These are phyloP conservation scores for Fusarium chlamydosporum DNA, from an alignment of 2,329 filamentous ascomycete genomes.

Conservation along the genomic window DNA sequence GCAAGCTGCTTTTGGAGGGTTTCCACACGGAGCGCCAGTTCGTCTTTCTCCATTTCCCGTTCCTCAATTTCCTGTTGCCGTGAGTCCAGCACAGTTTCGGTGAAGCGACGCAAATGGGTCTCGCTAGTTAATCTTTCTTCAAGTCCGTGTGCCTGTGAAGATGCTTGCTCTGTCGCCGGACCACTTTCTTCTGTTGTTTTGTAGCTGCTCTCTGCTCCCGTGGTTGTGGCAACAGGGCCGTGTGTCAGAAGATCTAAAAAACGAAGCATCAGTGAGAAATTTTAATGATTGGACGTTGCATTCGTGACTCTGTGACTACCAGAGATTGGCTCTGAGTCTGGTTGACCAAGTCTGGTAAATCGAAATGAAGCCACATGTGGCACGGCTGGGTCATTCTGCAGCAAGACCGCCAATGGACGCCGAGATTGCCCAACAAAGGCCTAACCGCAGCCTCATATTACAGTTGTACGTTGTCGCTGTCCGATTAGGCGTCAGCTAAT, in stretches of 20 bases:
- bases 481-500: constrained; percentile 43
- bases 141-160: constrained; percentile 36
- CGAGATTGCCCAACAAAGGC: constrained; percentile 38
- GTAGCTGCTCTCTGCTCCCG: constrained; percentile 5
- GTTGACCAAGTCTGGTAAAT: constrained; percentile 19
- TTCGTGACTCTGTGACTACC: constrained; percentile 23
- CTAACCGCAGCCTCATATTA: constrained; percentile 44
- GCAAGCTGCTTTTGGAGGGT: constrained; percentile 52
- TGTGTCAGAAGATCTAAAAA: constrained; percentile 22
- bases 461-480: constrained; percentile 39
- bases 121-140: constrained; percentile 53
- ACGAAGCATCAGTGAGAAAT: constrained; percentile 14
- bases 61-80: constrained; percentile 55
- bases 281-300: constrained; percentile 23
- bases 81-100: constrained; percentile 56
- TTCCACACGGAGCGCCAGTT: constrained; percentile 51
- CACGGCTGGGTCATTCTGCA: constrained; percentile 30
- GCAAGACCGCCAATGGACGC: constrained; percentile 25
- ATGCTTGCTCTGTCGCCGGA: constrained; percentile 22
- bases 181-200: constrained; percentile 17
- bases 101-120: constrained; percentile 54
- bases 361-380: constrained; percentile 34
- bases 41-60: constrained; percentile 51
- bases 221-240: constrained; percentile 5
- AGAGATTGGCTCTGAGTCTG: constrained; percentile 11